Percentiles rank a stretch among this genome's conserved stretches.
These are phyloP conservation scores for Auricularia sp. DNA, from an alignment of 768 basidiomycete species.

Conservation along the genomic window DNA sequence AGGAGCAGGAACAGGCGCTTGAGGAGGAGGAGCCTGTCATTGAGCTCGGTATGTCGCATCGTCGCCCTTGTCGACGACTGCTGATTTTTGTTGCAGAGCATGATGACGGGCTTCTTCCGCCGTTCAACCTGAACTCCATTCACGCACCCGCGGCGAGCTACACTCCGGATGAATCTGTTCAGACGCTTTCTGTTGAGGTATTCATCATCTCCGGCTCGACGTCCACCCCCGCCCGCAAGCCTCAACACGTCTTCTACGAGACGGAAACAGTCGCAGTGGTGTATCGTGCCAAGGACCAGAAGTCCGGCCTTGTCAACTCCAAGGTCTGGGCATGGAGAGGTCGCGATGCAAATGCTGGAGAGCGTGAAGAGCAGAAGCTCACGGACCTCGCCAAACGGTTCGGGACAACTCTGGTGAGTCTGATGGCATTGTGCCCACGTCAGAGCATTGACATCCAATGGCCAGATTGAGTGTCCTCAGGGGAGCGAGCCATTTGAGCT, in stretches of 20 bases:
- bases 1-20: neutral
- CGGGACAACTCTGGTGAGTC: conserved; percentile 50
- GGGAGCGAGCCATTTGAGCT: conserved; percentile 55
- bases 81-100: conserved; percentile 23
- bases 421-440: neutral
- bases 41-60: conserved; percentile 25
- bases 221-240: conserved; percentile 34
- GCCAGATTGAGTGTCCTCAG: conserved; percentile 33
- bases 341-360: conserved; percentile 38
- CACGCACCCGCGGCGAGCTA: conserved; percentile 18
- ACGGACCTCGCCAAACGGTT: conserved; percentile 66
- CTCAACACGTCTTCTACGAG: conserved; percentile 59
- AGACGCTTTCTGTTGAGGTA: conserved; percentile 67
- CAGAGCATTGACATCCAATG: neutral
- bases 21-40: conserved; percentile 13
- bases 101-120: conserved; percentile 35
- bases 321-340: conserved; percentile 75
- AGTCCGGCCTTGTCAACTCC: conserved; percentile 57
- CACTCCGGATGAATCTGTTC: conserved; percentile 26
- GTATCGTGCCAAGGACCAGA: conserved; percentile 55
- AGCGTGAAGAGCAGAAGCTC: conserved; percentile 56
- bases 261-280: conserved; percentile 59
- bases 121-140: conserved; percentile 40
- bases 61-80: neutral
- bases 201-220: conserved; percentile 46